Conservation (phyloP, 805 yeast species). For the Kluyveromyces lactis region DNA sequence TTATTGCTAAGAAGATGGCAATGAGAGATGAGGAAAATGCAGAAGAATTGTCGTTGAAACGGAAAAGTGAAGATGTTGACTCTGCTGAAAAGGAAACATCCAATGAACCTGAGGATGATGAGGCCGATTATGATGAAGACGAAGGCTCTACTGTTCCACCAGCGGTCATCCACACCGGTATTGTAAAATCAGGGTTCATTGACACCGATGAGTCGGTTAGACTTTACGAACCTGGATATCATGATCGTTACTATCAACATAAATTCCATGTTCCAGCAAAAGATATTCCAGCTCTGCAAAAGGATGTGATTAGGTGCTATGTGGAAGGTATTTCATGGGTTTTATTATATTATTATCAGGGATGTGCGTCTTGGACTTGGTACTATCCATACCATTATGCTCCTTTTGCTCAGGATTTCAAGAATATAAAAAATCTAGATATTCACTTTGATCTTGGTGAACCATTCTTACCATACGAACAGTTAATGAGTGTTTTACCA, state of each 20-base stretch:
- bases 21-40: conserved; percentile 21
- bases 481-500: conserved; percentile 89
- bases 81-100: conserved; percentile 17
- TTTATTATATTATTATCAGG: conserved; percentile 86
- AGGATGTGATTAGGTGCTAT: conserved; percentile 59
- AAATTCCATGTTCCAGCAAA: conserved; percentile 57
- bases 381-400: conserved; percentile 96
- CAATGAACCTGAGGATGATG: conserved; percentile 8
- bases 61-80: conserved; percentile 3
- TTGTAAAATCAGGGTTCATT: conserved; percentile 28
- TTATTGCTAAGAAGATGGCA: conserved; percentile 23
- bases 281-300: conserved; percentile 46
- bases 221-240: conserved; percentile 83
- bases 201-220: conserved; percentile 48
- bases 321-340: conserved; percentile 98
- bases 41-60: conserved; percentile 9
- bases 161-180: conserved; percentile 19
- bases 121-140: conserved; percentile 9
- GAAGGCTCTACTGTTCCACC: conserved; percentile 17
- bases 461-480: conserved; percentile 89
- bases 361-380: conserved; percentile 99
- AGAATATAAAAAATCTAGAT: conserved; percentile 39
- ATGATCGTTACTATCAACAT: conserved; percentile 65
- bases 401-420: conserved; percentile 90
- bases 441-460: conserved; percentile 56